Conservation (phyloP, 192 early-diverging fungal species). For the Linnemannia hyalina region DNA sequence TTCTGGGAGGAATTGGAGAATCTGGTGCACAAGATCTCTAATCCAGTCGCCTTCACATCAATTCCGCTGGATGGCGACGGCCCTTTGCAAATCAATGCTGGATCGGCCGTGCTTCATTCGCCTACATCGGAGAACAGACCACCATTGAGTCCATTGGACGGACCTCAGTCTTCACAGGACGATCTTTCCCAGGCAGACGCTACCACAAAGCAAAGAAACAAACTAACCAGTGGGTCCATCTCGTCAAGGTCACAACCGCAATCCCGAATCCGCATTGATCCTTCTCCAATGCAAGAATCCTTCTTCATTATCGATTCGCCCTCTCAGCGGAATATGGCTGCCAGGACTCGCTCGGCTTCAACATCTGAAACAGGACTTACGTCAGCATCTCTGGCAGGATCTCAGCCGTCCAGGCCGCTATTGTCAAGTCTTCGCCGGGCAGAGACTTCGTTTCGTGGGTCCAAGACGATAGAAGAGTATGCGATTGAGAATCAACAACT, state of each 20-base stretch:
- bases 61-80: slow-evolving; percentile 65
- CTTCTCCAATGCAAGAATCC: slow-evolving; percentile 65
- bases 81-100: slow-evolving; percentile 12
- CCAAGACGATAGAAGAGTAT: slow-evolving; percentile 75
- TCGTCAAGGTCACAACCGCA: background rate
- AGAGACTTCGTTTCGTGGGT: background rate
- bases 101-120: slow-evolving; percentile 16
- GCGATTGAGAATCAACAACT: slow-evolving; percentile 76
- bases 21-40: slow-evolving; percentile 78
- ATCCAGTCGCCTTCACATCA: slow-evolving; percentile 73
- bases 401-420: background rate
- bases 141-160: slow-evolving; percentile 1
- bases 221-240: background rate
- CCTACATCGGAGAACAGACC: slow-evolving; percentile 26
- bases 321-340: slow-evolving; percentile 2
- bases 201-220: background rate
- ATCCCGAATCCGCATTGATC: slow-evolving; percentile 24
- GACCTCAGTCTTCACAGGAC: background rate
- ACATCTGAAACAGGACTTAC: slow-evolving; percentile 4
- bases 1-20: slow-evolving; percentile 85
- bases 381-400: background rate
- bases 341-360: slow-evolving; percentile 12
- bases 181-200: background rate
- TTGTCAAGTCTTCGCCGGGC: background rate
- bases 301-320: slow-evolving; percentile 60